phyloP scores from a whole-genome alignment of 176 grass and related monocot genomes.

The Zoysia pacifica region DNA sequence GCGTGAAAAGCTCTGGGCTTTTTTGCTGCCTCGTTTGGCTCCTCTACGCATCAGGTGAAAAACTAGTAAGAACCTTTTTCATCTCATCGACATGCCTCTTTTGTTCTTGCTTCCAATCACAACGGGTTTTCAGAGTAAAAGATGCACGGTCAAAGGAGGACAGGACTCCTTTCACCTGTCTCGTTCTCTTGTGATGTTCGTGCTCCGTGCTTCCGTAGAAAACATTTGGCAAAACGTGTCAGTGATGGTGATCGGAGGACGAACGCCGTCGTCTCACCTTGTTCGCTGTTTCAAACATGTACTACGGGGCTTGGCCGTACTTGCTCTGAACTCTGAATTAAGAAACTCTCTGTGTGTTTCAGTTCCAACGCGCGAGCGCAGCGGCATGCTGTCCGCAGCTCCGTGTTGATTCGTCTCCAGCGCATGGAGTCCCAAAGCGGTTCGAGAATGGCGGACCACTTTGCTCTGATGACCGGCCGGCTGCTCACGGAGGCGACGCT shows the following conservation, averaged over 20 bases:
- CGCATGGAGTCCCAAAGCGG: not conserved
- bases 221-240: not conserved
- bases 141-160: not conserved
- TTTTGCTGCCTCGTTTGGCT: constrained; percentile 1
- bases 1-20: constrained; percentile 30
- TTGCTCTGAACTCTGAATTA: constrained; percentile 12
- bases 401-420: not conserved
- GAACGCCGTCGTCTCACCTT: not conserved
- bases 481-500: constrained; percentile 79
- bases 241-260: not conserved
- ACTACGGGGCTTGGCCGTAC: not conserved
- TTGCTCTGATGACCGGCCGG: constrained; percentile 63
- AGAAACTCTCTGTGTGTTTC: not conserved
- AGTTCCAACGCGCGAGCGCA: not conserved
- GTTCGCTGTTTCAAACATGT: not conserved
- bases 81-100: constrained; percentile 3
- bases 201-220: not conserved
- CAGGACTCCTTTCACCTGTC: not conserved
- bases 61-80: constrained; percentile 8
- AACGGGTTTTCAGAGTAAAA: not conserved
- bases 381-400: not conserved
- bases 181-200: constrained; percentile 25
- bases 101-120: not conserved
- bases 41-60: constrained; percentile 18
- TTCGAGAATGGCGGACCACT: constrained; percentile 74